Conservation (phyloP, 495 filamentous ascomycete genomes). For the Xylaria scruposa region DNA sequence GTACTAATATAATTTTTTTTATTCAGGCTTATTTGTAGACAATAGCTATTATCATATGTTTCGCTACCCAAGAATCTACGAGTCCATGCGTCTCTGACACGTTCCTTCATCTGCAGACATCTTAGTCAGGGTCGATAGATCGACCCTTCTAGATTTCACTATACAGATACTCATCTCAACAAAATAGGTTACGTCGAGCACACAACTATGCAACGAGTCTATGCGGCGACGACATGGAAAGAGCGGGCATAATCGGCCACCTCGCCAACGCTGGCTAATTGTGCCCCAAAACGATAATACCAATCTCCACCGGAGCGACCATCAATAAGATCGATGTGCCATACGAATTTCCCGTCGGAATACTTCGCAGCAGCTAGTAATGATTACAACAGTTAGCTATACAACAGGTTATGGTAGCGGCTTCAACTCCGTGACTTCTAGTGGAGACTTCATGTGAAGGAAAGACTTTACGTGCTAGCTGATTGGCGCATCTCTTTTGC, state of each 20-base stretch:
- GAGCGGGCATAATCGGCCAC: conserved; percentile 17
- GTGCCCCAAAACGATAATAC: conserved; percentile 15
- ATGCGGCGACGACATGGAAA: conserved; percentile 5
- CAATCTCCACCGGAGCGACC: conserved; percentile 9
- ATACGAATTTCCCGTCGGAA: conserved; percentile 5
- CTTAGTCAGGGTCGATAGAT: background rate
- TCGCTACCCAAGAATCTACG: too few relatives aligned
- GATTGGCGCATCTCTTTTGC: too few relatives aligned
- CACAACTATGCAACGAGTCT: background rate
- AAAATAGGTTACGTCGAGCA: background rate
- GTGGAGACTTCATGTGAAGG: too few relatives aligned
- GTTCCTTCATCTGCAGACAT: background rate
- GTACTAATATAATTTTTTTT: background rate
- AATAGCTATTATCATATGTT: too few relatives aligned
- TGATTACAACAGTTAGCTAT: background rate
- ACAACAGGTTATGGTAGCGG: background rate
- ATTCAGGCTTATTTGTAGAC: too few relatives aligned
- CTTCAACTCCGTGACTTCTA: too few relatives aligned
- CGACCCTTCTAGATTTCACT: background rate
- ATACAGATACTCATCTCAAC: background rate
- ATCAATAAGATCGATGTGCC: conserved; percentile 12
- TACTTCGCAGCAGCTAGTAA: conserved; percentile 15
- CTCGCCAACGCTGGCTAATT: conserved; percentile 11
- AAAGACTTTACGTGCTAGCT: too few relatives aligned
- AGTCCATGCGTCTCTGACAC: background rate